Evolutionary conservation across 2,329 filamentous ascomycete species (phyloP).

Genomic region (Teratosphaeriaceae sp.): DNA sequence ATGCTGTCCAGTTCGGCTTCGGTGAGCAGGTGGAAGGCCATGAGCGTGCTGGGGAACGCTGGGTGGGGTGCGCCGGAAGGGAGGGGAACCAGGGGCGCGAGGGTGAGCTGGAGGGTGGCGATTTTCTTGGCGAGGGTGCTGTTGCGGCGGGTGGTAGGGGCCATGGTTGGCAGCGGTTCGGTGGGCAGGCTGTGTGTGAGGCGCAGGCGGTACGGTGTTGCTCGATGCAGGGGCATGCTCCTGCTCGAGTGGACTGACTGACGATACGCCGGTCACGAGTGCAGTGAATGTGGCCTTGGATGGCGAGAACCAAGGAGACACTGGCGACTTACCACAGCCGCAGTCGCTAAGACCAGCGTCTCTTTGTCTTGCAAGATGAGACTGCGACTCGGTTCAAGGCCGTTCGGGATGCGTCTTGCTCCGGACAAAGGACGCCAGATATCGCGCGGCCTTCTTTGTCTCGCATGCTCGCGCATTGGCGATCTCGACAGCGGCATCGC

Average conservation of each 20-base stretch:
- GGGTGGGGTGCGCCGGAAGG: conserved; percentile 57
- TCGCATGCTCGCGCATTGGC: not conserved
- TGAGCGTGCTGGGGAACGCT: conserved; percentile 58
- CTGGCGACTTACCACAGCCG: not conserved
- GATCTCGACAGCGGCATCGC: not conserved
- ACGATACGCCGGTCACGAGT: too few species aligned
- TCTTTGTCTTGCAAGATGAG: conserved; percentile 5
- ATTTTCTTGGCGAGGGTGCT: conserved; percentile 53
- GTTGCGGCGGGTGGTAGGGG: conserved; percentile 25
- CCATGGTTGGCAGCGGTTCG: conserved; percentile 16
- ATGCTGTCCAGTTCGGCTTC: conserved; percentile 63
- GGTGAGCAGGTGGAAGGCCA: conserved; percentile 68
- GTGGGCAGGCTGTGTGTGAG: not conserved
- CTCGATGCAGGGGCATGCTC: not conserved
- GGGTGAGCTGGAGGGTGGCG: conserved; percentile 56
- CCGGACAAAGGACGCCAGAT: conserved; percentile 8
- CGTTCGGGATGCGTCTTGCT: not conserved
- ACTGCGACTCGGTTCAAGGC: conserved; percentile 1
- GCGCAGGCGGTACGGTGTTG: too few species aligned
- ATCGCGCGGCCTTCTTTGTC: conserved; percentile 3
- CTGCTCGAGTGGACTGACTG: too few species aligned
- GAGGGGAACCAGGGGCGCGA: conserved; percentile 56
- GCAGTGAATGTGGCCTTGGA: not conserved
- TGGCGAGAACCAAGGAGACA: not conserved
- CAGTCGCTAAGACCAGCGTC: not conserved